Conservation (phyloP, 2,329 filamentous ascomycete species). For the Fusarium pilosicola region DNA sequence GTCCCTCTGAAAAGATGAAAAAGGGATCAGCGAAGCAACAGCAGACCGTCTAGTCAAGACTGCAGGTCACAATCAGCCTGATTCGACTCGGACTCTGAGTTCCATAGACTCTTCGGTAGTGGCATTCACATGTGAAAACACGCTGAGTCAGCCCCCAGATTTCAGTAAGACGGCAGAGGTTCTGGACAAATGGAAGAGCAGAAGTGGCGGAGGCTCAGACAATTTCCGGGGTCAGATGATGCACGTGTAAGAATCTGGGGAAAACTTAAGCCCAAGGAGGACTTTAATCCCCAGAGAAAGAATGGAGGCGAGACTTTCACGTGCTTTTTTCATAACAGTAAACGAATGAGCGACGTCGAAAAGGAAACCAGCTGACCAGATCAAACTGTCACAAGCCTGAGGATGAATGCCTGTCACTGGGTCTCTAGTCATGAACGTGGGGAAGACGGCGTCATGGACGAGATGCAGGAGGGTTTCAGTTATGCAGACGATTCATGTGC, state of each 20-base stretch:
- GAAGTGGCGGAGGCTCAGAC: constrained; percentile 33
- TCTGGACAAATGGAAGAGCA: constrained; percentile 9
- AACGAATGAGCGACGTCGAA: constrained; percentile 12
- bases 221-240: constrained; percentile 35
- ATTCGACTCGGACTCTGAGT: neutral
- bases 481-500: constrained; percentile 26
- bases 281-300: constrained; percentile 4
- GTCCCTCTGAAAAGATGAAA: neutral
- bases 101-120: neutral
- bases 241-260: constrained; percentile 35
- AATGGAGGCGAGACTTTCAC: constrained; percentile 27
- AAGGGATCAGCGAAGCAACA: neutral
- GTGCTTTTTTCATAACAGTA: constrained; percentile 24
- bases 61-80: neutral
- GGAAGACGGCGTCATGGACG: constrained; percentile 22
- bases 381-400: constrained; percentile 30
- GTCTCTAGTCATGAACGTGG: constrained; percentile 32
- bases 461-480: constrained; percentile 10
- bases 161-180: neutral
- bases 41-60: neutral
- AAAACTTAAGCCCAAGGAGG: constrained; percentile 27
- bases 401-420: constrained; percentile 11
- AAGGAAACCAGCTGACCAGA: constrained; percentile 32
- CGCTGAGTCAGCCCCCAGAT: constrained; percentile 23
- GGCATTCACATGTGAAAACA: constrained; percentile 26